Conservation (phyloP, 1,284 basidiomycete species). For the Ustilago xerochloae region DNA sequence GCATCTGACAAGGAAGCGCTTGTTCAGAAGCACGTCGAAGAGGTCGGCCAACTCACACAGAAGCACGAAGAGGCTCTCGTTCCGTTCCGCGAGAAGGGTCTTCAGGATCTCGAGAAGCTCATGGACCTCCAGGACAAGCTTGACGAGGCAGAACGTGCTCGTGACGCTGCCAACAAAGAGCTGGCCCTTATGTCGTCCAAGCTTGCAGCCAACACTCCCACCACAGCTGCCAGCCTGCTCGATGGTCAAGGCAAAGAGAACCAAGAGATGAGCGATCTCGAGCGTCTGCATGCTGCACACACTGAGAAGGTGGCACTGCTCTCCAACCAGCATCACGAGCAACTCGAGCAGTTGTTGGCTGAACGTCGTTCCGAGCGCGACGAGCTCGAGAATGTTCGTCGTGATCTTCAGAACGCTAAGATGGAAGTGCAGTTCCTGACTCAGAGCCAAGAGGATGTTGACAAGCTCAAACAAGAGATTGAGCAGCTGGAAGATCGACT, state of each 20-base stretch:
- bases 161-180: conserved; percentile 34
- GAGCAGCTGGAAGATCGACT: conserved; percentile 33
- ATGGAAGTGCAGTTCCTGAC: conserved; percentile 41
- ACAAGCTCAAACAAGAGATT: conserved; percentile 43
- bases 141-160: conserved; percentile 44
- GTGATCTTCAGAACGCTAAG: conserved; percentile 49
- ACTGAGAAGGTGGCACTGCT: conserved; percentile 44
- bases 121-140: conserved; percentile 54
- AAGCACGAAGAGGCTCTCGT: conserved; percentile 36
- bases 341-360: conserved; percentile 22
- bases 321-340: conserved; percentile 39
- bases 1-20: conserved; percentile 35
- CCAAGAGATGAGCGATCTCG: conserved; percentile 44
- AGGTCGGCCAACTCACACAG: conserved; percentile 25
- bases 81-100: conserved; percentile 33
- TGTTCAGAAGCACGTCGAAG: conserved; percentile 46
- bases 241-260: conserved; percentile 35
- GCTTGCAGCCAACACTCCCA: conserved; percentile 26
- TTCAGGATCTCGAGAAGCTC: conserved; percentile 38
- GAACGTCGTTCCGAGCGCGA: conserved; percentile 25
- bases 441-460: conserved; percentile 31
- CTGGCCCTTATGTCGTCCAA: conserved; percentile 29
- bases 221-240: conserved; percentile 27
- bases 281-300: conserved; percentile 50
- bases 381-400: conserved; percentile 27